Conservation (phyloP, 2,329 filamentous ascomycete genomes). For the Penicillium paneum region DNA sequence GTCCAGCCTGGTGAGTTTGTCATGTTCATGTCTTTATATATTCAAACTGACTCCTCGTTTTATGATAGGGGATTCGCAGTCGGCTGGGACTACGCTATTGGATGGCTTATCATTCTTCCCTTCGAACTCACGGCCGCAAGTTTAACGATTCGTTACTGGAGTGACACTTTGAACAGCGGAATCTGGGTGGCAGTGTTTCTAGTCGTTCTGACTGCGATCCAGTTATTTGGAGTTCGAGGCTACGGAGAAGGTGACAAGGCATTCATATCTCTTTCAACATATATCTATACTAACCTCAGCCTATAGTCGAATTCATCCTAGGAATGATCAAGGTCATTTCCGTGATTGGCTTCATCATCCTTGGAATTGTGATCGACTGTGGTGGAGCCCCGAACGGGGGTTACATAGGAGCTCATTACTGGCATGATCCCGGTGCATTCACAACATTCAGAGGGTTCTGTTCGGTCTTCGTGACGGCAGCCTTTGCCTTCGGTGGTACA, state of each 20-base stretch:
- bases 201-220: slow-evolving; percentile 50
- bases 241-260: slow-evolving; percentile 28
- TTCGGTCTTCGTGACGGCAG: slow-evolving; percentile 55
- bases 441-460: slow-evolving; percentile 53
- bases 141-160: slow-evolving; percentile 56
- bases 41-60: not conserved
- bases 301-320: slow-evolving; percentile 56
- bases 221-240: slow-evolving; percentile 56
- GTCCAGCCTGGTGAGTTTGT: slow-evolving; percentile 51
- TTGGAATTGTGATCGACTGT: slow-evolving; percentile 65
- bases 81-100: slow-evolving; percentile 65
- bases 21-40: not conserved
- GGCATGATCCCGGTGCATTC: slow-evolving; percentile 44
- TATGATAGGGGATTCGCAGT: slow-evolving; percentile 43
- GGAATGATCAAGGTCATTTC: slow-evolving; percentile 58
- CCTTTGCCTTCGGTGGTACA: slow-evolving; percentile 57
- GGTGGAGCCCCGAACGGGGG: slow-evolving; percentile 43
- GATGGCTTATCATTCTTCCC: slow-evolving; percentile 78
- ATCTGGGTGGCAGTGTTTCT: slow-evolving; percentile 59
- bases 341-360: slow-evolving; percentile 65
- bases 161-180: slow-evolving; percentile 49
- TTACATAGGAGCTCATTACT: slow-evolving; percentile 39
- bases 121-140: slow-evolving; percentile 66
- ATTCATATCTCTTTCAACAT: too few relatives aligned
- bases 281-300: not conserved